Percentiles rank a stretch among this genome's conserved stretches.
These are phyloP conservation scores for Camillea tinctor DNA, from an alignment of 2,329 filamentous ascomycete species.

Conservation along the genomic window DNA sequence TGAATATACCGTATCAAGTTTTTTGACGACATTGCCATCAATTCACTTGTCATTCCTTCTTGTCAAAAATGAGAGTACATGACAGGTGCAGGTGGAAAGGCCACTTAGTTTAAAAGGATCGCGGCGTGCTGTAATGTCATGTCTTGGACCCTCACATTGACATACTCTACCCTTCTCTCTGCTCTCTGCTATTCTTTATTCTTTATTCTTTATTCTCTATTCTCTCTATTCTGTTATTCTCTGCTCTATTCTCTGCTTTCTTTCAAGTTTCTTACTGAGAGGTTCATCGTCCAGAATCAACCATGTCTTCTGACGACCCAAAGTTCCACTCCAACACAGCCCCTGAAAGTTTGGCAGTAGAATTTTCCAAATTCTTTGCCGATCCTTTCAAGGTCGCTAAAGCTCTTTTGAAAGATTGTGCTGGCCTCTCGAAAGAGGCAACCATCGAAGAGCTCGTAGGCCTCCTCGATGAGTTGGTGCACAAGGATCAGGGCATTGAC, in stretches of 20 bases:
- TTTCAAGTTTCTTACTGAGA: slow-evolving; percentile 1
- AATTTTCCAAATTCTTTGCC: slow-evolving; percentile 27
- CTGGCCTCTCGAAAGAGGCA: slow-evolving; percentile 28
- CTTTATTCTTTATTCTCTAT: no score
- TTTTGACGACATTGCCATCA: no score
- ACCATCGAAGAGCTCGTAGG: slow-evolving; percentile 29
- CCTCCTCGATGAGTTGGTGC: slow-evolving; percentile 32
- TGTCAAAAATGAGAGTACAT: no score
- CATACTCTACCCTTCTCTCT: no score
- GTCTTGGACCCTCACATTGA: slow-evolving; percentile 15
- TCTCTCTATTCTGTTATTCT: no score
- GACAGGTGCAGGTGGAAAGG: no score
- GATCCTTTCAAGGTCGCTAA: slow-evolving; percentile 35
- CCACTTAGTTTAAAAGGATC: no score
- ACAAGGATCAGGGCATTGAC: slow-evolving; percentile 52
- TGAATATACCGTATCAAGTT: no score
- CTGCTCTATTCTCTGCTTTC: no score
- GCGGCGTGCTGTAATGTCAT: no score
- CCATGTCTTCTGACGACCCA: slow-evolving; percentile 34
- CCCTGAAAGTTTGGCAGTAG: slow-evolving; percentile 30
- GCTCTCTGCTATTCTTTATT: no score
- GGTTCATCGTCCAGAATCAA: slow-evolving; percentile 6
- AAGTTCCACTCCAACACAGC: slow-evolving; percentile 40
- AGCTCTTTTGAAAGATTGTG: slow-evolving; percentile 34
- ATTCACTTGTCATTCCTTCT: no score